Base-by-base conservation (phyloP, 768 basidiomycete species). In the Astraeus odoratus region DNA sequence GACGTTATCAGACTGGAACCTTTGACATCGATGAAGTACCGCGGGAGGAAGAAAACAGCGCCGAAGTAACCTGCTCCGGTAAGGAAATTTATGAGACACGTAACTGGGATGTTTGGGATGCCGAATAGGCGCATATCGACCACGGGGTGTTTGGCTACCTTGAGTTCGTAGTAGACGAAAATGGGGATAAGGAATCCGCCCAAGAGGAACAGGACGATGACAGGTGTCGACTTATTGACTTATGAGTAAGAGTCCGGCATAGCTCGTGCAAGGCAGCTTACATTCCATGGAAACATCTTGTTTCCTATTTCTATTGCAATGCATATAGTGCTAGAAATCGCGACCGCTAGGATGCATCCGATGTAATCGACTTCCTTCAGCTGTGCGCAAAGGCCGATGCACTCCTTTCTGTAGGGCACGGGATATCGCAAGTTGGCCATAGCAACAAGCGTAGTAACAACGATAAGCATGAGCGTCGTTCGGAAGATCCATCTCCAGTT, bases 401-500 rank as follows among this genome's bases (percentile, higher is more conserved):
- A 52, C 29, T 66, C 66, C 18, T 62, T 44, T 25, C 55, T 39
- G 30, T 67, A 57, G 0, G 64, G 66, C 10, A 66, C 60, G 10
- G 64, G 62, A 50, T 67, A 66, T 16, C 30, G 48, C 34, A 66
- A 54, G 43, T 54, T 61, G 7, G 53, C 16, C 16, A 58, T 47
- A 10, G 60, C 64, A 12, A 65, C 38, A 8, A 23, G 31, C 22
- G 67, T 24, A 6, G 62, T 67, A 2, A 65, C 13, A 19, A 47
- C 56, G 19, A 67, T 66, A 45, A 67, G 60, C 7, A 66, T 53
- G 30, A 66, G 39, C 0, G 66, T 66, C 44, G 71, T 71, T 58
- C 69, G 73, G 56, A 73, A 74, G 37, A 69, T 53, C 73, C 73
- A 74, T 50, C 73, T 56, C 73, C 73, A 75, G 6, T 61, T 38